Base-by-base conservation (phyloP, 352 stramenopile genomes). In the Globisporangium iwayamae region DNA sequence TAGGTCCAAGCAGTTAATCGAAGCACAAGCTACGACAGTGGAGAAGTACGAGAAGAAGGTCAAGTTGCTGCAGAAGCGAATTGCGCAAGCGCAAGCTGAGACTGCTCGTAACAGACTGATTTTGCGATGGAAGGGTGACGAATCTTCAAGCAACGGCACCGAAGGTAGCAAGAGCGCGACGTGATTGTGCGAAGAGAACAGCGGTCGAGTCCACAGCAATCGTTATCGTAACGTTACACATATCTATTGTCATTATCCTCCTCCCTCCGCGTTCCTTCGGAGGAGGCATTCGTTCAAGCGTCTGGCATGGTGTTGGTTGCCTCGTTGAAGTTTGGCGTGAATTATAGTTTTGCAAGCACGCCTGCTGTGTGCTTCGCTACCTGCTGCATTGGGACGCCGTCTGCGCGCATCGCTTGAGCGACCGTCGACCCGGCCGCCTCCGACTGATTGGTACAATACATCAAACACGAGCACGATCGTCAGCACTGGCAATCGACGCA, bases 331-430 rank as follows among this genome's bases (percentile, higher is more conserved):
- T 41, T 41, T 20, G 1, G 41, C 16, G 41, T n/a, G 32, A 36
- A 36, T 65, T 72, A 94, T 41, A 94, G 61, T 32, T 77, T 70
- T 28, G 83, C 83, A 25, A 94, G 66, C 30, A 83, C 74, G 7
- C 81, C 83, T 1, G 83, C 81, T 50, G 83, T 92, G 63, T 92
- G 83, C 45, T 89, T 87, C 28, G 80, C 74, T 1, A 76, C 74
- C 67, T 91, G 80, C 30, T 84, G 70, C 85, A 94, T 91, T 7
- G 85, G 83, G 30, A 94, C 72, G 36, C 79, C 76, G 60, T 94
- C 75, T 28, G 71, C 74, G 55, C 78, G 81, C 80, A 94, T 81
- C 16, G 82, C 80, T 6, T 65, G 67, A 4, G 85, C 80, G 28
- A 68, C 77, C 34, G 74, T 74, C 39, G 85, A 94, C 51, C 85